Evolutionary conservation across 2,329 filamentous ascomycete species (phyloP).

Genomic region (Trichoderma atrobrunneum): DNA sequence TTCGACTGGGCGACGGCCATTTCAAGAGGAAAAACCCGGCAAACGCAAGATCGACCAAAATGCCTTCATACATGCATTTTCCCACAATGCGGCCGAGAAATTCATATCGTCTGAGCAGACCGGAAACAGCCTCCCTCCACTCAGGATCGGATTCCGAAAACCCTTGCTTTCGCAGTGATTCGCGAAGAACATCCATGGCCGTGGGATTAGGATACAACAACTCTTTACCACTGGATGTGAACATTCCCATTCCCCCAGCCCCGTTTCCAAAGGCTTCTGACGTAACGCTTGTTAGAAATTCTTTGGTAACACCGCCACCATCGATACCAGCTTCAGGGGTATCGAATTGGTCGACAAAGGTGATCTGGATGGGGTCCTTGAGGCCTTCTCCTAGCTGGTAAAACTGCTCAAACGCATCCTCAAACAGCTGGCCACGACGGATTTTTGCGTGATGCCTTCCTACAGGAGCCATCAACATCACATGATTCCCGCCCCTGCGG

Average conservation of each 20-base stretch:
- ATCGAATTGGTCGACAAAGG: constrained; percentile 89
- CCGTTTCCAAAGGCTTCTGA: constrained; percentile 72
- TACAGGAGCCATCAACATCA: constrained; percentile 33
- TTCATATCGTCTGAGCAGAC: constrained; percentile 73
- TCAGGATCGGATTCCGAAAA: constrained; percentile 51
- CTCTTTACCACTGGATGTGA: constrained; percentile 81
- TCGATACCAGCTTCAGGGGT: constrained; percentile 90
- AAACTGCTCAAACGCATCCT: constrained; percentile 82
- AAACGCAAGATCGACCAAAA: constrained; percentile 88
- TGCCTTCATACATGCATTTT: constrained; percentile 96
- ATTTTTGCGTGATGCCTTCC: constrained; percentile 75
- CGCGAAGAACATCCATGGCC: constrained; percentile 66
- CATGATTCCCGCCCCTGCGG: constrained; percentile 26
- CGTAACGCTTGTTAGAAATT: constrained; percentile 88
- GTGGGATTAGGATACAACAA: constrained; percentile 85
- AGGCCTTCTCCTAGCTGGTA: constrained; percentile 76
- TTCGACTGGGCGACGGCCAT: constrained; percentile 73
- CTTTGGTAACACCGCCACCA: constrained; percentile 94
- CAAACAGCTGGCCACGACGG: constrained; percentile 72
- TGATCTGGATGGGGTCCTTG: constrained; percentile 95
- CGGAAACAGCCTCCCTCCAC: constrained; percentile 56
- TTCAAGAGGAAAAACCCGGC: constrained; percentile 95
- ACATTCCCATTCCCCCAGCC: constrained; percentile 54
- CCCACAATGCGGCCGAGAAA: constrained; percentile 91
- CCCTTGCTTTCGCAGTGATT: constrained; percentile 52